A percentile compares a stretch with the other conserved stretches of the same genome.
Conservation (phyloP, 1,139 yeast genomes). For the Debaryomyces robertsiae region DNA sequence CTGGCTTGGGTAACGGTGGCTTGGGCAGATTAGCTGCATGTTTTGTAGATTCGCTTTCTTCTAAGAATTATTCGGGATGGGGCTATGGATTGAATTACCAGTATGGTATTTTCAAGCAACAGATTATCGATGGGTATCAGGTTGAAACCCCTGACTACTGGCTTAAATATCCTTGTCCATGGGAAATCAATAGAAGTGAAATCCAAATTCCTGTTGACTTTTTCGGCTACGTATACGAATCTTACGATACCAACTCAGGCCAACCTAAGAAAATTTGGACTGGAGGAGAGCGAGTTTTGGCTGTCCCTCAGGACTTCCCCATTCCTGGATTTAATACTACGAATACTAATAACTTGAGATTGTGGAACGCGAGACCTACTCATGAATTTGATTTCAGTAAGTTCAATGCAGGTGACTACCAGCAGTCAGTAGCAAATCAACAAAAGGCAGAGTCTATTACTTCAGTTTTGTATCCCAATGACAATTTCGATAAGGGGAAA, state of each 20-base stretch:
- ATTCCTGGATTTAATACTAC: conserved; percentile 86
- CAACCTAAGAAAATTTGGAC: conserved; percentile 67
- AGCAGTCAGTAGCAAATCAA: conserved; percentile 79
- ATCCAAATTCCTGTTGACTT: conserved; percentile 92
- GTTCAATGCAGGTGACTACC: conserved; percentile 91
- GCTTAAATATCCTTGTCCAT: conserved; percentile 84
- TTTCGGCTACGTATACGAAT: conserved; percentile 77
- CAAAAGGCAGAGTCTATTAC: conserved; percentile 91
- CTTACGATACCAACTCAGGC: conserved; percentile 53
- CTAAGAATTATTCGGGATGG: conserved; percentile 92
- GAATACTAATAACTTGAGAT: conserved; percentile 84
- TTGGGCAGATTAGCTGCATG: conserved; percentile 94
- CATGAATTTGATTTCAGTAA: conserved; percentile 89
- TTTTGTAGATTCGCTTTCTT: conserved; percentile 84
- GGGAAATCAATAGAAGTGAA: conserved; percentile 89
- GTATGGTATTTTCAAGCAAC: conserved; percentile 91
- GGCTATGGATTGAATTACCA: conserved; percentile 94
- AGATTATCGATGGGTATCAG: conserved; percentile 89
- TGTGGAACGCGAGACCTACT: conserved; percentile 91
- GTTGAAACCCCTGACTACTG: conserved; percentile 95
- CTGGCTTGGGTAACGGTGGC: conserved; percentile 95
- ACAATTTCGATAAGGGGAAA: conserved; percentile 88
- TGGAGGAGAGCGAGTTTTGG: conserved; percentile 87
- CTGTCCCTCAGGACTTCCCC: conserved; percentile 92
- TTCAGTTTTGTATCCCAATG: conserved; percentile 90